Percentiles rank a stretch among this genome's conserved stretches.
These are phyloP conservation scores for Plasmodium blacklocki DNA, from an alignment of 169 alveolate genomes.

Conservation along the genomic window DNA sequence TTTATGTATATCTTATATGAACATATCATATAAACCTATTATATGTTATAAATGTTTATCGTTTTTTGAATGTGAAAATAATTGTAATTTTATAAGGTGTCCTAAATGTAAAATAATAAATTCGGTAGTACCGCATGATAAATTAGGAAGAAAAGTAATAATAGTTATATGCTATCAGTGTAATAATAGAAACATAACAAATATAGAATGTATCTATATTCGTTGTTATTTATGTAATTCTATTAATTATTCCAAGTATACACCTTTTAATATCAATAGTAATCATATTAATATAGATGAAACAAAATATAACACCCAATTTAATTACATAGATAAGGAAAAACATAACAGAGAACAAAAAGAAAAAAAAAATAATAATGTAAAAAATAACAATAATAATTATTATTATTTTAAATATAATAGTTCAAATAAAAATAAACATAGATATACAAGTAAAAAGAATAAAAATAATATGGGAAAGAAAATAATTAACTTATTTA, in stretches of 20 bases:
- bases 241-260: slow-evolving; percentile 15
- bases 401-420: no score
- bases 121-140: slow-evolving; percentile 43
- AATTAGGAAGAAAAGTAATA: slow-evolving; percentile 32
- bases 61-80: slow-evolving; percentile 40
- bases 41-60: slow-evolving; percentile 32
- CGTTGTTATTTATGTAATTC: slow-evolving; percentile 29
- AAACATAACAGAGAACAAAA: slow-evolving; percentile 6
- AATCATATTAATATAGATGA: not conserved
- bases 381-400: no score
- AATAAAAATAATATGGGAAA: no score
- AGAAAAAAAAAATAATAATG: not conserved
- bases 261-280: not conserved
- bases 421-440: no score
- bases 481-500: no score
- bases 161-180: slow-evolving; percentile 38
- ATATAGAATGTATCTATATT: slow-evolving; percentile 27
- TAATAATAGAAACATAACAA: slow-evolving; percentile 26
- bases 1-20: slow-evolving; percentile 8
- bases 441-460: no score
- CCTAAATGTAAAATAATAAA: slow-evolving; percentile 49
- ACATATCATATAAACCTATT: slow-evolving; percentile 3
- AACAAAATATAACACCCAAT: not conserved
- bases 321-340: not conserved
- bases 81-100: slow-evolving; percentile 20